Base-by-base conservation (phyloP, 2,329 filamentous ascomycete species). In the Aspergillus arachidicola region DNA sequence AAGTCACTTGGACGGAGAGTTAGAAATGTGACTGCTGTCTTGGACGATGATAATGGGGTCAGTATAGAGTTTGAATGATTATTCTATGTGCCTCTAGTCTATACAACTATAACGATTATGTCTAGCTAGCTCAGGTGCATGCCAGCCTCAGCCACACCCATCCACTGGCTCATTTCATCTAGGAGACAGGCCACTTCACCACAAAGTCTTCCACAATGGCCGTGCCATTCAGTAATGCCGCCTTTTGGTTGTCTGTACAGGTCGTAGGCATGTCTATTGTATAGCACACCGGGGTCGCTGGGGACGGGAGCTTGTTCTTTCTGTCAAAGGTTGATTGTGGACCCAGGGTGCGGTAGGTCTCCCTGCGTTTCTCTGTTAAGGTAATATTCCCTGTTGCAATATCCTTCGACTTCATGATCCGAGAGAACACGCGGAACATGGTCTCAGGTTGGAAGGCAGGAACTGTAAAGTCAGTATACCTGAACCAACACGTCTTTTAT, bases 191-290 rank as follows among this genome's bases (percentile, higher is more conserved):
- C 45, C 21, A 48, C 21, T 16, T 26, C 11, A 48, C 45, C n/a
- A 56, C 23, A 26, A 60, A 60, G n/a, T 57, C 50, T 5, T 48
- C 43, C n/a, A 60, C 59, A 4, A 57, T 26, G 10, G 59, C 59
- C 1, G 59, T 60, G 5, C 51, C 58, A 43, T 60, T 60, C 19
- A 57, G 1, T 26, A 60, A 12, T 1, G 59, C 51, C n/a, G 28
- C 26, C 28, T 57, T 46, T n/a, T 60, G 59, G 7, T 46, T 36
- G 30, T 38, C 51, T 5, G 59, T 57, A 26, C 59, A 60, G 3
- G 51, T 56, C 11, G 59, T 60, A 32, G 32, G 10, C 51, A 60
- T 60, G 23, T 56, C 38, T 2, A 60, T 19, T 7, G 59, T 60
- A n/a, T 60, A 60, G 21, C 59, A 60, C 1, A 60, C 3, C 1